These are phyloP conservation scores for Trichaptum fuscoviolaceum DNA, from an alignment of 768 basidiomycete species.

Conservation along the genomic window DNA sequence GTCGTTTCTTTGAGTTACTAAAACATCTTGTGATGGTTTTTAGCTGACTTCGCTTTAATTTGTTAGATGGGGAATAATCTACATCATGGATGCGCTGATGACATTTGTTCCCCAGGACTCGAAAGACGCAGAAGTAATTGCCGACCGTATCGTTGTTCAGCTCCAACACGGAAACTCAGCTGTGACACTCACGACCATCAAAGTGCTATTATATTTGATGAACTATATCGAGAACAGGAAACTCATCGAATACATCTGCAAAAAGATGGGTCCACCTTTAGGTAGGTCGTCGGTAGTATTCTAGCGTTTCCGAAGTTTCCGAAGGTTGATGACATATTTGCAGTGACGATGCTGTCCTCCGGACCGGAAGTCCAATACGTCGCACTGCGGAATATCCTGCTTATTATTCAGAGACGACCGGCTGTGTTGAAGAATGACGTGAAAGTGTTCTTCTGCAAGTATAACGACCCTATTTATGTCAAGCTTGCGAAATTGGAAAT, in stretches of 20 bases:
- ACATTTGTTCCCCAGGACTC: constrained; percentile 90
- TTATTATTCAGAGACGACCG: constrained; percentile 95
- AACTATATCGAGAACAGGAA: constrained; percentile 95
- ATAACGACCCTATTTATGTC: constrained; percentile 98
- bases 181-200: constrained; percentile 98
- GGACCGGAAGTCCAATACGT: constrained; percentile 99
- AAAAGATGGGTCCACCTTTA: constrained; percentile 97
- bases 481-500: constrained; percentile 98
- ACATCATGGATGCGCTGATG: constrained; percentile 90
- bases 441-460: constrained; percentile 99
- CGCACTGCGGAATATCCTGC: constrained; percentile 89
- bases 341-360: constrained; percentile 92
- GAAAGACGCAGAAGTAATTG: constrained; percentile 87
- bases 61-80: constrained; percentile 95
- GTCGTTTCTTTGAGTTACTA: constrained; percentile 1
- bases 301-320: background rate
- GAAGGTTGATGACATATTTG: constrained; percentile 5
- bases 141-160: constrained; percentile 91
- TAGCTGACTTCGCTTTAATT: background rate
- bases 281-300: constrained; percentile 55
- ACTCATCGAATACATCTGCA: constrained; percentile 84
- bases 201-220: constrained; percentile 93
- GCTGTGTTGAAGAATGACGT: constrained; percentile 93
- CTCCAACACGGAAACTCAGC: constrained; percentile 98
- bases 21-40: constrained; percentile 11